These are phyloP conservation scores for Physocladia obscura DNA, from an alignment of 192 early-diverging fungal species.

Conservation along the genomic window DNA sequence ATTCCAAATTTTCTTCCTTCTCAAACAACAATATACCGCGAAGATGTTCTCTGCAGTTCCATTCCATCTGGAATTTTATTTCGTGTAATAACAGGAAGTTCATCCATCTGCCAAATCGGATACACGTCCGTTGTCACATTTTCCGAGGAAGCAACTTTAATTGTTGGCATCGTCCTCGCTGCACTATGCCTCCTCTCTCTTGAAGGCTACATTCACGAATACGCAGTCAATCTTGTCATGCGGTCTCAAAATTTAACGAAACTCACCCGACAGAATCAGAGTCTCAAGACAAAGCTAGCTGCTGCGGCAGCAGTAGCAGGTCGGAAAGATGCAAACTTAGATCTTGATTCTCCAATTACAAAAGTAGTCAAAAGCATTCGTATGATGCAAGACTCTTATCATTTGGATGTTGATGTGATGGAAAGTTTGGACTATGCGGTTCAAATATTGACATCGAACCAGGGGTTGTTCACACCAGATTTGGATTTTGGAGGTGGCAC, in stretches of 20 bases:
- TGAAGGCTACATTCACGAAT: constrained; percentile 40
- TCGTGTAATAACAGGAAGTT: neutral
- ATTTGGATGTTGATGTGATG: constrained; percentile 42
- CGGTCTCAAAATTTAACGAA: constrained; percentile 25
- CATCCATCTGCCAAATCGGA: neutral
- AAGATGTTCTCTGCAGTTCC: neutral
- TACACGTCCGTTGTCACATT: neutral
- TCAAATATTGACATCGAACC: constrained; percentile 47
- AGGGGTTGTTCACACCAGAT: constrained; percentile 49
- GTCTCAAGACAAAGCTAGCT: constrained; percentile 37
- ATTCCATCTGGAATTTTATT: neutral
- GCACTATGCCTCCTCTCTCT: constrained; percentile 18
- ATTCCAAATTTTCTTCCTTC: neutral
- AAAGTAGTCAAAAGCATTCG: constrained; percentile 52
- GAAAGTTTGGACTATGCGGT: constrained; percentile 50
- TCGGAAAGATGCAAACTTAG: constrained; percentile 34
- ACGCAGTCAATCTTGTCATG: constrained; percentile 37
- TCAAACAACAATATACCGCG: constrained; percentile 1
- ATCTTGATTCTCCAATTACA: constrained; percentile 49
- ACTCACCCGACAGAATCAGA: constrained; percentile 36
- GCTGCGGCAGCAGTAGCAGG: constrained; percentile 7
- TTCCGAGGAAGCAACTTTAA: constrained; percentile 35
- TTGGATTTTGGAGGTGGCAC: constrained; percentile 33
- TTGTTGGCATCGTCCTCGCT: constrained; percentile 26
- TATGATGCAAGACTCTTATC: constrained; percentile 34